These are phyloP conservation scores for Leonotis leonurus DNA, from an alignment of 257 asterid genomes.

Conservation along the genomic window DNA sequence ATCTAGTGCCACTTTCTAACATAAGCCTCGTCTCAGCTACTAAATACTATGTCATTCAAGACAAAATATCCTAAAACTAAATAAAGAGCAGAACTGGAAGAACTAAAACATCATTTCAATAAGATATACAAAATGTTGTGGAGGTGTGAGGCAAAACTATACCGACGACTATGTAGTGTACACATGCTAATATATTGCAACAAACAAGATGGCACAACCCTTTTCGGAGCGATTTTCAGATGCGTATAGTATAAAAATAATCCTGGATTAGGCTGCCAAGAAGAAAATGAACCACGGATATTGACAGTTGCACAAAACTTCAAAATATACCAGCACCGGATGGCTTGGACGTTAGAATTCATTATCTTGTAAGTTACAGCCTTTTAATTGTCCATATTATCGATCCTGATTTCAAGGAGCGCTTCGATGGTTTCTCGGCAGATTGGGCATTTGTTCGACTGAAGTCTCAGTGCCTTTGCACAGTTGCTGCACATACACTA, in stretches of 20 bases:
- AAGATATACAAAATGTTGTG: constrained; percentile 19
- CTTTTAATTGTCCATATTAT: constrained; percentile 24
- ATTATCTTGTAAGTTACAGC: constrained; percentile 9
- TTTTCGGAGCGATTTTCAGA: constrained; percentile 15
- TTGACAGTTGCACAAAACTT: constrained; percentile 29
- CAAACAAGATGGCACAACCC: constrained; percentile 10
- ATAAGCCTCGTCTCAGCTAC: neutral
- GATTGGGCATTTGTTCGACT: constrained; percentile 63
- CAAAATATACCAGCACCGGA: constrained; percentile 17
- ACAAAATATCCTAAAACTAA: neutral
- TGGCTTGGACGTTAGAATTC: neutral
- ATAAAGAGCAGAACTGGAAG: neutral
- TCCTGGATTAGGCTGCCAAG: constrained; percentile 21
- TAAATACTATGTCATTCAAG: neutral
- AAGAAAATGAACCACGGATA: constrained; percentile 17
- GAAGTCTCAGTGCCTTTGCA: constrained; percentile 53
- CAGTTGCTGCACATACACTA: constrained; percentile 71
- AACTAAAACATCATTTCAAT: constrained; percentile 5
- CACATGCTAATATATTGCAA: constrained; percentile 17
- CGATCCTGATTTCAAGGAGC: constrained; percentile 50
- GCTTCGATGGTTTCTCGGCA: constrained; percentile 58
- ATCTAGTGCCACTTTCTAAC: neutral
- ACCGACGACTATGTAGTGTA: constrained; percentile 27
- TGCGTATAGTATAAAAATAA: constrained; percentile 9
- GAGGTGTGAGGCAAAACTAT: constrained; percentile 31